A percentile compares a stretch with the other conserved stretches of the same genome.
Evolutionary conservation across 2,329 filamentous ascomycete genomes (phyloP).

Genomic region (Aphanoascus verrucosus): DNA sequence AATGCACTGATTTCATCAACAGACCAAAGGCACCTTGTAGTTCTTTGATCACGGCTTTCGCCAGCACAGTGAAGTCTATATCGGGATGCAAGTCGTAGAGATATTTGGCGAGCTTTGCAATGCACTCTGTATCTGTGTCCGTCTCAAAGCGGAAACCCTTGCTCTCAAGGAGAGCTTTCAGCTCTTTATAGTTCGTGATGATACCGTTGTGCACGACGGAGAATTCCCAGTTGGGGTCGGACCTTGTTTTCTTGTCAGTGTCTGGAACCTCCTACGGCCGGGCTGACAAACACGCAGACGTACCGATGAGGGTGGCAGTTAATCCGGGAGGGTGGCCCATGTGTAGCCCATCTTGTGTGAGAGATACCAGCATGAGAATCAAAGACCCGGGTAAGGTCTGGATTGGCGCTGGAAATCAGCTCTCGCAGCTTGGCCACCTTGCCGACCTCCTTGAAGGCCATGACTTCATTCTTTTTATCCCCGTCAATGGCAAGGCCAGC

Average conservation of each 20-base stretch:
- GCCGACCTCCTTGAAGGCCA: conserved; percentile 97
- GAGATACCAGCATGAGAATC: conserved; percentile 98
- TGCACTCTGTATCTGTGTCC: conserved; percentile 97
- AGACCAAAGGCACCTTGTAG: conserved; percentile 96
- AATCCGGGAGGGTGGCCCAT: conserved; percentile 80
- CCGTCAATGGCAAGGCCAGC: conserved; percentile 92
- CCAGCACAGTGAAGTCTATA: conserved; percentile 90
- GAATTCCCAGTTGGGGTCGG: conserved; percentile 92
- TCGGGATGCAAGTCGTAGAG: conserved; percentile 88
- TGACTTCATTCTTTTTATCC: conserved; percentile 96
- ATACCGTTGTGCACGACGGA: conserved; percentile 98
- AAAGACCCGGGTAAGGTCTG: conserved; percentile 85
- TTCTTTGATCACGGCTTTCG: conserved; percentile 97
- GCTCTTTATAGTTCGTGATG: conserved; percentile 99
- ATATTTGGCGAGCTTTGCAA: conserved; percentile 98
- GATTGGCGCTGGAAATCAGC: conserved; percentile 72
- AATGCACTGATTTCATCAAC: conserved; percentile 96
- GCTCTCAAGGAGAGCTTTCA: conserved; percentile 80
- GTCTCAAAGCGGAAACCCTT: conserved; percentile 99
- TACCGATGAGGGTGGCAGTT: conserved; percentile 99
- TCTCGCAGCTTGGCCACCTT: conserved; percentile 95
- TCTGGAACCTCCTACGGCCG: background rate
- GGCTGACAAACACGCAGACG: conserved; percentile 24
- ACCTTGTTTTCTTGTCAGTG: conserved; percentile 43
- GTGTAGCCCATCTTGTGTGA: conserved; percentile 98